Base-by-base conservation (phyloP, 1,284 basidiomycete species). In the Boletus sp. region DNA sequence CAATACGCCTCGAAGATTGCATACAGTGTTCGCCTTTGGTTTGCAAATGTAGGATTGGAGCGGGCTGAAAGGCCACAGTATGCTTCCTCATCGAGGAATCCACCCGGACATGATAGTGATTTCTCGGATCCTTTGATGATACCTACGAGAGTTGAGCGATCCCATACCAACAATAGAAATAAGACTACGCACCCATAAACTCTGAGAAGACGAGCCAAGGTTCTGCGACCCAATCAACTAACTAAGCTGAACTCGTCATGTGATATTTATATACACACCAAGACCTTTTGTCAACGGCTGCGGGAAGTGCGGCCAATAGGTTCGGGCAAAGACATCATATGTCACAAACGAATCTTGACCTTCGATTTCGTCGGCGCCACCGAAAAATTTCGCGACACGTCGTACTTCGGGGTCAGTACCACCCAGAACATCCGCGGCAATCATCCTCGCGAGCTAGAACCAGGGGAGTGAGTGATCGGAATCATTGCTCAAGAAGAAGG, bases 101-200 rank as follows among this genome's bases (percentile, higher is more conserved):
- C 74, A 2, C 69, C 60, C 2, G 67, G 61, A 39, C 61, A 66
- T 0, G 60, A 56, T 16, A 84, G 61, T 0, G 85, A 73, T 37
- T 73, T 69, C 64, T 88, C 85, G 0, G 84, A 85, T 1, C 89
- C 88, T 64, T 84, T 83, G 65, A 91, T 86, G 2, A 88, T 80
- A 27, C 88, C 87, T 87, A 42, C 9, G 42, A 45, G 18, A 31
- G 47, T 35, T 59, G 46, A 39, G 53, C 16, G 4, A 37, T 29
- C 33, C 31, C 0, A 20, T 39, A 31, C 11, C 7, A 6, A 18
- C 11, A 6, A 48, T 43, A 27, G 2, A 27, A 20, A 7, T 16
- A 39, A 42, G 16, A 20, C 33, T 13, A 64, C 68, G 18, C 58
- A 82, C 86, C 87, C 63, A 90, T 78, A 46, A 91, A 76, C 63